These are phyloP conservation scores for Larix kaempferi DNA, from an alignment of 75 land plant species.

Conservation along the genomic window DNA sequence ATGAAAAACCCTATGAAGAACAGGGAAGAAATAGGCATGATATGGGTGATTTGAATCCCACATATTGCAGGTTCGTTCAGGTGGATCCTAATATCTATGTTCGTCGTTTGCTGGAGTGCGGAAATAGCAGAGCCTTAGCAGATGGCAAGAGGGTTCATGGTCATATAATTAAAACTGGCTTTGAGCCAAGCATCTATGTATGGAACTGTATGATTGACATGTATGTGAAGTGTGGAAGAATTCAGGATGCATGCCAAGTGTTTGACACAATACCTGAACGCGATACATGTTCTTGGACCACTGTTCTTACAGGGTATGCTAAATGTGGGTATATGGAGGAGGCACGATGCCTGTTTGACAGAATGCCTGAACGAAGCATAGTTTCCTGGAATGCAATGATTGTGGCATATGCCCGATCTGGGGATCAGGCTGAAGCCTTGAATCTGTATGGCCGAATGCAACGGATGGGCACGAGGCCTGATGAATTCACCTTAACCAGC, in stretches of 20 bases:
- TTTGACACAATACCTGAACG: not conserved
- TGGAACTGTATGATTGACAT: slow-evolving; percentile 13
- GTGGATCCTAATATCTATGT: slow-evolving; percentile 3
- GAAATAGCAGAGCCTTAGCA: not conserved
- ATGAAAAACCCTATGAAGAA: too few relatives aligned
- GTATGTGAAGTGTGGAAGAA: slow-evolving; percentile 18
- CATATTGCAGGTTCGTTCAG: not conserved
- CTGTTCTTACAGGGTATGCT: not conserved
- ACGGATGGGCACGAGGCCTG: too few relatives aligned
- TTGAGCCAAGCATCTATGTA: not conserved
- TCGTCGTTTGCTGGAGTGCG: slow-evolving; percentile 8
- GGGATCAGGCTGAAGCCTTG: not conserved
- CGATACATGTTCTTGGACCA: not conserved
- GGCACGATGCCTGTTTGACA: not conserved
- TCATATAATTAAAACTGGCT: slow-evolving; percentile 2
- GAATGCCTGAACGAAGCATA: not conserved
- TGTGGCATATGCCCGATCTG: not conserved
- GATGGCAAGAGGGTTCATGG: slow-evolving; percentile 21
- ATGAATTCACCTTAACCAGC: too few relatives aligned
- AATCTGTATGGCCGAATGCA: not conserved
- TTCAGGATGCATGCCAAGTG: not conserved
- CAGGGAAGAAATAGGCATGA: too few relatives aligned
- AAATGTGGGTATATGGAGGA: not conserved
- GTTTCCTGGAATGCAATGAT: not conserved
- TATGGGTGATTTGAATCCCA: too few relatives aligned